A percentile compares a stretch with the other conserved stretches of the same genome.
phyloP scores from a whole-genome alignment of 257 asterid species.

The Lithospermum erythrorhizon region DNA sequence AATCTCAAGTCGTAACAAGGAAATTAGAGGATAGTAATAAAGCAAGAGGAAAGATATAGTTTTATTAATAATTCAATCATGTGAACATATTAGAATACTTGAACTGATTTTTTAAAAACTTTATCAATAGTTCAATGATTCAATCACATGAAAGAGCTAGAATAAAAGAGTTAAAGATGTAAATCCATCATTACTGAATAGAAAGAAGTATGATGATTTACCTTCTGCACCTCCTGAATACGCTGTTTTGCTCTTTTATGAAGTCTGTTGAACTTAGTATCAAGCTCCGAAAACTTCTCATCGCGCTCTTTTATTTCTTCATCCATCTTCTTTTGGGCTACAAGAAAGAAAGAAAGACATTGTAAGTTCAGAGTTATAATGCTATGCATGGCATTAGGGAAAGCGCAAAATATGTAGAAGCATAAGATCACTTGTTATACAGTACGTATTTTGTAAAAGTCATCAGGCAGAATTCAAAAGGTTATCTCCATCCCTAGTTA shows the following conservation, averaged over 20 bases:
- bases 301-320: slow-evolving; percentile 86
- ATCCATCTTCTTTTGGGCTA: slow-evolving; percentile 91
- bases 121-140: neutral
- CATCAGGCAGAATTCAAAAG: neutral
- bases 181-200: neutral
- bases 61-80: too few species aligned
- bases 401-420: neutral
- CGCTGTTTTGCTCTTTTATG: slow-evolving; percentile 99
- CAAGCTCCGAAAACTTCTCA: slow-evolving; percentile 82
- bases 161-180: neutral
- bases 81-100: neutral
- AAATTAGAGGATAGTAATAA: neutral
- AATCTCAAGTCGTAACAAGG: neutral
- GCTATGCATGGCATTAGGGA: slow-evolving; percentile 9
- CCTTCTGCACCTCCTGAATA: slow-evolving; percentile 97
- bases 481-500: too few species aligned
- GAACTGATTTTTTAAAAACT: neutral
- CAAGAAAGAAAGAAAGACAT: slow-evolving; percentile 20
- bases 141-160: neutral
- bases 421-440: neutral
- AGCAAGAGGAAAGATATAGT: neutral
- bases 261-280: slow-evolving; percentile 80
- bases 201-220: slow-evolving; percentile 13
- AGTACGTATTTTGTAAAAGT: neutral
- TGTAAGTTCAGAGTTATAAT: slow-evolving; percentile 25